Evolutionary conservation across 2,329 filamentous ascomycete species (phyloP).

Genomic region (Didymella lethalis): DNA sequence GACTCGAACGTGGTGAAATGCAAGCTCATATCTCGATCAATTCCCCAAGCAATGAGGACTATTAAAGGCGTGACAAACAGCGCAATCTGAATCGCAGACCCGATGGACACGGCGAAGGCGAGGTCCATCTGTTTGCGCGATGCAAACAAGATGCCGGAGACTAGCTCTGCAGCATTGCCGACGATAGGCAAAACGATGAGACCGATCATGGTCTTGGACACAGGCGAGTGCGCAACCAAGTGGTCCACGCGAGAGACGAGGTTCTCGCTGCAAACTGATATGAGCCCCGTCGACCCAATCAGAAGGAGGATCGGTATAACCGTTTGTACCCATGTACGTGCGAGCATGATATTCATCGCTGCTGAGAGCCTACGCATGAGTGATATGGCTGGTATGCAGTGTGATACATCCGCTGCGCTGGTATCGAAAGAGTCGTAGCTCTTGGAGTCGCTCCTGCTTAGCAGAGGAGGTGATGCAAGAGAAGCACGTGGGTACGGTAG

Average conservation of each 20-base stretch:
- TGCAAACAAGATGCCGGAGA: constrained; percentile 63
- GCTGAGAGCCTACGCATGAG: constrained; percentile 1
- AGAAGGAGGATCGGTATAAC: constrained; percentile 51
- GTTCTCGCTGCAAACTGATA: constrained; percentile 73
- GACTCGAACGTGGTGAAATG: constrained; percentile 86
- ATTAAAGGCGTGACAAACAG: constrained; percentile 64
- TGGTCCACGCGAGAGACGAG: constrained; percentile 64
- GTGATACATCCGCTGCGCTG: neutral
- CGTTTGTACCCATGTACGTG: constrained; percentile 9
- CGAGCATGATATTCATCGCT: neutral
- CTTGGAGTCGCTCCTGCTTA: constrained; percentile 8
- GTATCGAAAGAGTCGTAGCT: constrained; percentile 9
- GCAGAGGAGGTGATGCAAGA: constrained; percentile 3
- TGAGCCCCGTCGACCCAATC: constrained; percentile 71
- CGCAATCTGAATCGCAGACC: constrained; percentile 67
- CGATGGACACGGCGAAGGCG: constrained; percentile 66
- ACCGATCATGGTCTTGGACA: constrained; percentile 66
- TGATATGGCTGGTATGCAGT: neutral
- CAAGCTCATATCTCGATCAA: constrained; percentile 69
- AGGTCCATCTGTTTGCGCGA: constrained; percentile 70
- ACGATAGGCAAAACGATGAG: constrained; percentile 68
- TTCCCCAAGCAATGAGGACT: constrained; percentile 66
- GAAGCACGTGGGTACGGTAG: constrained; percentile 15
- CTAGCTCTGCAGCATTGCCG: constrained; percentile 68
- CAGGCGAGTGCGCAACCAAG: constrained; percentile 54